phyloP scores from a whole-genome alignment of 1,284 basidiomycete genomes.

The Anthracocystis walkeri region DNA sequence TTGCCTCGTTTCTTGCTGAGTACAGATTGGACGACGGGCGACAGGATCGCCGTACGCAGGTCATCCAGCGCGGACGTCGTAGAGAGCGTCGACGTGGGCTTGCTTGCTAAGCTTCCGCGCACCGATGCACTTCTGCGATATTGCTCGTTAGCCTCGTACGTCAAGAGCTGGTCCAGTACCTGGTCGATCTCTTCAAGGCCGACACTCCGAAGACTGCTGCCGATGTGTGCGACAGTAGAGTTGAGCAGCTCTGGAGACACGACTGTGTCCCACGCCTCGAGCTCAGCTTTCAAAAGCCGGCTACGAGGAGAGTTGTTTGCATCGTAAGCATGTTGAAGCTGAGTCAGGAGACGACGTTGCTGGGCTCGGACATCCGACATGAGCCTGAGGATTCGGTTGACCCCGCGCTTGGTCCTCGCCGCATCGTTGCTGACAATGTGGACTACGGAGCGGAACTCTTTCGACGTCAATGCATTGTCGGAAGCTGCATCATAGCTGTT shows the following conservation, averaged over 20 bases:
- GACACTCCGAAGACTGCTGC: slow-evolving; percentile 27
- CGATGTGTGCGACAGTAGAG: slow-evolving; percentile 19
- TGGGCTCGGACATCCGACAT: slow-evolving; percentile 30
- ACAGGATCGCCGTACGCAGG: slow-evolving; percentile 15
- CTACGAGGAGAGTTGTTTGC: neutral
- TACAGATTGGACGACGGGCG: slow-evolving; percentile 7
- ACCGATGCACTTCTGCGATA: slow-evolving; percentile 2
- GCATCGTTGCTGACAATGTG: slow-evolving; percentile 19
- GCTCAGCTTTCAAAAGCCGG: slow-evolving; percentile 1
- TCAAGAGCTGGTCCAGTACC: slow-evolving; percentile 34
- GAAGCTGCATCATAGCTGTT: neutral
- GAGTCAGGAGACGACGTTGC: slow-evolving; percentile 25
- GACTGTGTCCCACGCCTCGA: slow-evolving; percentile 27
- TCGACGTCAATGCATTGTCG: slow-evolving; percentile 5
- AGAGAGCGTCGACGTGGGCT: neutral
- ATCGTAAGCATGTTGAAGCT: slow-evolving; percentile 18
- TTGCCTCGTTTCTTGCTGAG: slow-evolving; percentile 1
- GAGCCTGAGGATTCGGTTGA: slow-evolving; percentile 25
- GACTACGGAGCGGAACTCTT: slow-evolving; percentile 15
- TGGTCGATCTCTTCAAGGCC: slow-evolving; percentile 37
- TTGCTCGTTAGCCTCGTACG: slow-evolving; percentile 41
- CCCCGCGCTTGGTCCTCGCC: slow-evolving; percentile 20
- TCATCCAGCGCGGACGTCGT: neutral
- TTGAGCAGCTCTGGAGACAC: slow-evolving; percentile 27
- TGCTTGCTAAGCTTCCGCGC: neutral